These are phyloP conservation scores for Xerocomus nothofagi DNA, from an alignment of 1,284 basidiomycete genomes.

Conservation along the genomic window DNA sequence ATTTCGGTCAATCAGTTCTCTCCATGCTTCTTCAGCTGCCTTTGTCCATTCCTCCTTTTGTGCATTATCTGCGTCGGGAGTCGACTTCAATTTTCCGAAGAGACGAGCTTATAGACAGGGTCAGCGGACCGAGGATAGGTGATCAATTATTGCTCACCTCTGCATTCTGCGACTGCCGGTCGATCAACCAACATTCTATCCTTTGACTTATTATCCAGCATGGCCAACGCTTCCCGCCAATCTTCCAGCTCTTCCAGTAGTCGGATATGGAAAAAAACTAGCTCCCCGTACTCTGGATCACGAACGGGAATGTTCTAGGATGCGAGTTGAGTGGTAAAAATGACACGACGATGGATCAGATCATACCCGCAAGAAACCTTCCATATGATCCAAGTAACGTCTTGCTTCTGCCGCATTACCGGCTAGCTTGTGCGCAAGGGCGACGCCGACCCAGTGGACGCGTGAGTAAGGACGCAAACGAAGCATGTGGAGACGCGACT, in stretches of 20 bases:
- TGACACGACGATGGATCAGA: neutral
- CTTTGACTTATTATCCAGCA: slow-evolving; percentile 68
- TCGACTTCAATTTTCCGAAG: slow-evolving; percentile 59
- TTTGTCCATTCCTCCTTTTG: slow-evolving; percentile 22
- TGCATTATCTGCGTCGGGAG: slow-evolving; percentile 61
- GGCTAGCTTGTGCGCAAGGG: slow-evolving; percentile 86
- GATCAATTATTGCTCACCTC: slow-evolving; percentile 49
- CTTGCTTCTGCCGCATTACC: slow-evolving; percentile 75
- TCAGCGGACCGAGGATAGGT: neutral
- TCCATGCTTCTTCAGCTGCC: slow-evolving; percentile 59
- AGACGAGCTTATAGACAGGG: slow-evolving; percentile 58
- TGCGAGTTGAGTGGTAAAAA: slow-evolving; percentile 4
- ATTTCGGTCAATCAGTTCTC: slow-evolving; percentile 81
- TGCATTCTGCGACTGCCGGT: slow-evolving; percentile 66
- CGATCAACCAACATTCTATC: slow-evolving; percentile 70
- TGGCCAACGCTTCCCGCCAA: slow-evolving; percentile 55
- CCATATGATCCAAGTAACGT: slow-evolving; percentile 72
- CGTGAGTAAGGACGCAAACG: slow-evolving; percentile 82
- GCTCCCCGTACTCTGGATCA: slow-evolving; percentile 87
- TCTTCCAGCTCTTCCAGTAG: slow-evolving; percentile 79
- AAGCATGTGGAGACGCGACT: slow-evolving; percentile 82
- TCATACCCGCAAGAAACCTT: slow-evolving; percentile 56
- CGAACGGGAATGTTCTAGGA: slow-evolving; percentile 70
- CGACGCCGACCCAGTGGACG: slow-evolving; percentile 88
- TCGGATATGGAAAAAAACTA: slow-evolving; percentile 79